Evolutionary conservation across 192 early-diverging fungal species (phyloP).

Genomic region (Endogone sp.): DNA sequence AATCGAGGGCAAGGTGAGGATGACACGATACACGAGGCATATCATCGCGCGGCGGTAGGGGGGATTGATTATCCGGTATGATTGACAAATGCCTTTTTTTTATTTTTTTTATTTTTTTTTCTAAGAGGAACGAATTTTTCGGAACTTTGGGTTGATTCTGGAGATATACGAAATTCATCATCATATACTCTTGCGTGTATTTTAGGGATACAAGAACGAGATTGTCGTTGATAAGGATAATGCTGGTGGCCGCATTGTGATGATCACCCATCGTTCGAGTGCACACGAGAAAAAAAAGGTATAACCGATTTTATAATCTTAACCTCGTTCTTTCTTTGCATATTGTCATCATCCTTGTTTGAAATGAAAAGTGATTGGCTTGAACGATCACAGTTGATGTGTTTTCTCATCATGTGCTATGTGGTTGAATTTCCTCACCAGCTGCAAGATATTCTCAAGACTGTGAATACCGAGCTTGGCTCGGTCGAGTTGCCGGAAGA

Average conservation of each 20-base stretch:
- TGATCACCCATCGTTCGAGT: slow-evolving; percentile 25
- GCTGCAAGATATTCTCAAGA: slow-evolving; percentile 31
- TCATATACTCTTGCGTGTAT: neutral
- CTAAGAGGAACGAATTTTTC: neutral
- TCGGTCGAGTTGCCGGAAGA: slow-evolving; percentile 32
- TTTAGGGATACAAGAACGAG: slow-evolving; percentile 37
- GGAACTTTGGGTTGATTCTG: too few relatives aligned
- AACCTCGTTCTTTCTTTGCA: too few relatives aligned
- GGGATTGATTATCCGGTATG: slow-evolving; percentile 34
- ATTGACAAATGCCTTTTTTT: neutral
- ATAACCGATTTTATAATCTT: slow-evolving; percentile 4
- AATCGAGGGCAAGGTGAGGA: slow-evolving; percentile 33
- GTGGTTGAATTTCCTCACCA: too few relatives aligned
- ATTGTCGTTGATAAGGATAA: slow-evolving; percentile 22
- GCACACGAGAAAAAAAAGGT: slow-evolving; percentile 34
- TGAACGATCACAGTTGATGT: neutral
- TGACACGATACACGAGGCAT: slow-evolving; percentile 34
- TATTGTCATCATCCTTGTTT: too few relatives aligned
- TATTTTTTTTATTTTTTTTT: neutral
- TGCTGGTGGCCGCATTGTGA: slow-evolving; percentile 2
- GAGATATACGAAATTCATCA: too few relatives aligned
- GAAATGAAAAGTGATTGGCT: too few relatives aligned
- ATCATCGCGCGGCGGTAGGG: slow-evolving; percentile 31
- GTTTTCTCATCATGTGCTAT: too few relatives aligned
- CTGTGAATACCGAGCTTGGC: slow-evolving; percentile 33